These are phyloP conservation scores for Scleromitrula shiraiana DNA, from an alignment of 2,329 filamentous ascomycete genomes.

Conservation along the genomic window DNA sequence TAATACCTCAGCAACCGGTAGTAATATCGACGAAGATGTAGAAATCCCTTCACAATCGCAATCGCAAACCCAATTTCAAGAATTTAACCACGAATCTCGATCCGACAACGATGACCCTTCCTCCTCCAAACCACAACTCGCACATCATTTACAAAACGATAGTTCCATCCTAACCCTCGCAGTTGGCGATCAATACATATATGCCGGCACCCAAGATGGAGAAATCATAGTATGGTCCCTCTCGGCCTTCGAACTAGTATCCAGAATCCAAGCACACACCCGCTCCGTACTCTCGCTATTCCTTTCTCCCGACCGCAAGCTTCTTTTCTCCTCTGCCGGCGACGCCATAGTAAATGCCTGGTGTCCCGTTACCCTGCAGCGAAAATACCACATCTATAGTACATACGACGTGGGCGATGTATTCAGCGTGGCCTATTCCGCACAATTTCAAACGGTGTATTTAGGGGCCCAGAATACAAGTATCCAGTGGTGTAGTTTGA, in stretches of 20 bases:
- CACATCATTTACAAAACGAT: constrained; percentile 68
- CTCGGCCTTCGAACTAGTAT: constrained; percentile 73
- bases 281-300: constrained; percentile 83
- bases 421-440: constrained; percentile 87
- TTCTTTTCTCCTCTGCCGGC: constrained; percentile 87
- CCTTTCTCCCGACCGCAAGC: constrained; percentile 61
- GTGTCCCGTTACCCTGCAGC: constrained; percentile 67
- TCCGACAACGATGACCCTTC: constrained; percentile 9
- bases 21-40: neutral
- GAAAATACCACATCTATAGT: constrained; percentile 85
- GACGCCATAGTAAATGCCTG: constrained; percentile 94
- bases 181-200: constrained; percentile 73
- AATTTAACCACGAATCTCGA: neutral
- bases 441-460: constrained; percentile 72
- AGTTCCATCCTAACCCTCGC: constrained; percentile 77
- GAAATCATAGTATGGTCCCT: constrained; percentile 91
- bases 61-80: neutral
- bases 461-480: constrained; percentile 90
- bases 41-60: neutral
- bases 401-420: constrained; percentile 92
- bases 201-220: constrained; percentile 86
- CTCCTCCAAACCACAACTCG: constrained; percentile 46
- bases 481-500: constrained; percentile 84
- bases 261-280: constrained; percentile 78
- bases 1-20: neutral